Evolutionary conservation across 2,329 filamentous ascomycete species (phyloP).

Genomic region (Fusarium mundagurra): DNA sequence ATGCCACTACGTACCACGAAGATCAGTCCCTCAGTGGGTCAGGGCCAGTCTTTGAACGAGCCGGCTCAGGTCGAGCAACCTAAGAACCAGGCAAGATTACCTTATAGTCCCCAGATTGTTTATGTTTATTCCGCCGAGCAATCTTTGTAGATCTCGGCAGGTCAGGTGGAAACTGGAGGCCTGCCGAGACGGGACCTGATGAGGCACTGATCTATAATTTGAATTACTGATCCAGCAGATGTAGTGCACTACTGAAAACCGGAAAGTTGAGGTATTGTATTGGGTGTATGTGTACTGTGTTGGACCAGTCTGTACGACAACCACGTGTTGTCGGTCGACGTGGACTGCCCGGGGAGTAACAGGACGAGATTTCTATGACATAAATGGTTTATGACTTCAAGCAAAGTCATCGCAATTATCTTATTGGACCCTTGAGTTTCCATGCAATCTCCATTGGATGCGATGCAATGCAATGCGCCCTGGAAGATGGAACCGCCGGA

Average conservation of each 20-base stretch:
- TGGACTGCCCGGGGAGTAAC: not conserved
- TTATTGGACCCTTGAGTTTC: constrained; percentile 9
- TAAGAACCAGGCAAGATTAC: not conserved
- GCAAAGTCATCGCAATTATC: not conserved
- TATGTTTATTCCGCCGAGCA: constrained; percentile 16
- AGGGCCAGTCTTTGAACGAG: constrained; percentile 1
- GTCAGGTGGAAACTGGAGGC: constrained; percentile 21
- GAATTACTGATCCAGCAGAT: constrained; percentile 14
- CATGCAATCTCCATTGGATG: not conserved
- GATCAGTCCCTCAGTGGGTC: not conserved
- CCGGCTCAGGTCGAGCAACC: not conserved
- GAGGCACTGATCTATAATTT: constrained; percentile 27
- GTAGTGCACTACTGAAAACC: not conserved
- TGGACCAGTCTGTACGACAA: constrained; percentile 4
- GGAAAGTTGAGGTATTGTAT: not conserved
- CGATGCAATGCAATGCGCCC: not conserved
- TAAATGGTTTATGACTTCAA: not conserved
- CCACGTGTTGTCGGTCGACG: constrained; percentile 14
- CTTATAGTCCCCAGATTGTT: constrained; percentile 27
- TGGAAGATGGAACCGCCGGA: not conserved
- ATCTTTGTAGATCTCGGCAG: constrained; percentile 32
- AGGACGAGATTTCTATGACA: not conserved
- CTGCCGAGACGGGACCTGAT: constrained; percentile 18
- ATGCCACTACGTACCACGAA: not conserved
- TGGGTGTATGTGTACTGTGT: not conserved